Evolutionary conservation across 768 basidiomycete genomes (phyloP), one percentile per base, ranked within the genome.

Genomic region (Clathrus columnatus): DNA sequence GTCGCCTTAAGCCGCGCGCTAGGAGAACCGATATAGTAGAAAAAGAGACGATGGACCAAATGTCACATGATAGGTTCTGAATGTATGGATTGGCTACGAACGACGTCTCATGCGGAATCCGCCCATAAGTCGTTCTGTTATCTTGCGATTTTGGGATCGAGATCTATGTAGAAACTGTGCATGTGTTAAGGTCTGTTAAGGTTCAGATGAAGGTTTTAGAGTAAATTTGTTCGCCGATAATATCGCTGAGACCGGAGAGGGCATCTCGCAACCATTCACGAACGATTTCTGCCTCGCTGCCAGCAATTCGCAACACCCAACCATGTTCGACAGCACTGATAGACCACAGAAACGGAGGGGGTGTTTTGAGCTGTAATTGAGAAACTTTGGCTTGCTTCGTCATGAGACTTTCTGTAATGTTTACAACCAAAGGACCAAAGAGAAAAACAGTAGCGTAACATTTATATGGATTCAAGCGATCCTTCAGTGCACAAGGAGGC

Each of bases 381-480:
- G 77, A 75, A 28, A 83, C 81, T 16, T 69, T 60, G 49, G 73
- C 69, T 61, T 85, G 84, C 60, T 74, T 66, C 20, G 59, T 67
- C 21, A 69, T 63, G 48, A 97, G 71, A 48, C 73, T 66, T 1
- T 65, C 54, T 28, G 86, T 71, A 5, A 84, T 69, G 1, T 62
- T 62, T 45, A 71, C 68, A 18, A 83, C 72, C 54, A 75, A 67
- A 0, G 87, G 85, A 3, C 94, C 95, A 59, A 78, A 80, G 58
- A 97, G 76, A 58, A 96, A 73, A 18, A 95, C 68, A 60, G 83
- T 93, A 18, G 91, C 92, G 68, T 95, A 97, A 68, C 91, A 94
- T 7, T 86, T 78, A 65, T 95, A 97, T 2, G 92, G 91, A 7
- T 73, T 74, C 53, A 96, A 74, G 57, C 77, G 77, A 45, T 84